Conservation (phyloP, 257 asterid genomes). For the Handroanthus guayacan region DNA sequence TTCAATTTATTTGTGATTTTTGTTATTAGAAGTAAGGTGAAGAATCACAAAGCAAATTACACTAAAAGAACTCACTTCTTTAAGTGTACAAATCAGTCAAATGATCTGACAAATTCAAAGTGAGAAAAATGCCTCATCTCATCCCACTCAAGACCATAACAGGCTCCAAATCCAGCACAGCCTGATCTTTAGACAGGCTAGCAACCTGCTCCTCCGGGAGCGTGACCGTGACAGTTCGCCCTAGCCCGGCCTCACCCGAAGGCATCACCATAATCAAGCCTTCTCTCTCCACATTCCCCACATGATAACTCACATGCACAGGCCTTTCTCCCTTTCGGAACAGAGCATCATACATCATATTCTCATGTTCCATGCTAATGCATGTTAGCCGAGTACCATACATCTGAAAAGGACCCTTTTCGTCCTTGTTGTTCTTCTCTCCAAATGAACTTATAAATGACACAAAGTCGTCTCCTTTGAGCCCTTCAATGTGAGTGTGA, state of each 20-base stretch:
- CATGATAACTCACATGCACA: slow-evolving; percentile 51
- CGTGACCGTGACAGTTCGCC: slow-evolving; percentile 50
- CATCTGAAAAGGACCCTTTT: slow-evolving; percentile 31
- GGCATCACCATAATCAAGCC: slow-evolving; percentile 68
- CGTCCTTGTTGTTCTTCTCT: slow-evolving; percentile 35
- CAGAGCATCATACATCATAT: slow-evolving; percentile 44
- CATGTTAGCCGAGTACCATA: slow-evolving; percentile 54
- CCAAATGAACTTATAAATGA: slow-evolving; percentile 17
- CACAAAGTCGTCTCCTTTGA: slow-evolving; percentile 38
- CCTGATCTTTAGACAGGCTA: slow-evolving; percentile 51
- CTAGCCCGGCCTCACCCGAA: slow-evolving; percentile 50
- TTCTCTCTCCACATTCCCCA: slow-evolving; percentile 58
- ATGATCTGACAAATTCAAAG: neutral
- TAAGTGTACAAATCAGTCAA: neutral
- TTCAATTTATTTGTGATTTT: too few species aligned
- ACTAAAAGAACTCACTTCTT: neutral
- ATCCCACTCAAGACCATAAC: slow-evolving; percentile 44
- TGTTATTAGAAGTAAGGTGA: too few species aligned
- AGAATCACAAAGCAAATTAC: neutral
- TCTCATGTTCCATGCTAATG: slow-evolving; percentile 45
- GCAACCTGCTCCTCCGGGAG: slow-evolving; percentile 51
- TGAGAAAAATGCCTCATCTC: slow-evolving; percentile 17
- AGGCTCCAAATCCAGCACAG: slow-evolving; percentile 52
- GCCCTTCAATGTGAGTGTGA: slow-evolving; percentile 43
- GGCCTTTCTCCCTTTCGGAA: slow-evolving; percentile 56